Conservation (phyloP, 208 protist species). For the Tritrichomonas musculus region DNA sequence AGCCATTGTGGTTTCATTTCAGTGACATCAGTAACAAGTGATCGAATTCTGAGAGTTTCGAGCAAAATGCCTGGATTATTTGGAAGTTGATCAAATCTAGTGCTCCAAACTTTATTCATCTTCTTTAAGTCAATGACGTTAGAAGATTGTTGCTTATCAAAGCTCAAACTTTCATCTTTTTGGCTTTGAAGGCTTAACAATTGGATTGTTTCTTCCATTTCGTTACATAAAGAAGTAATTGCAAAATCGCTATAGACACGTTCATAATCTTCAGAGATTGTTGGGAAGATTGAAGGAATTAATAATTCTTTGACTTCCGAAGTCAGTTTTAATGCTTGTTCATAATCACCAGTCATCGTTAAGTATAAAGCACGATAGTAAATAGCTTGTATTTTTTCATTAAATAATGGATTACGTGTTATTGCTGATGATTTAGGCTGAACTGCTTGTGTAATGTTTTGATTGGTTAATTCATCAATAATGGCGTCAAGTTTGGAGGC, state of each 20-base stretch:
- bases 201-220: neutral
- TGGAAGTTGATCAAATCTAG: neutral
- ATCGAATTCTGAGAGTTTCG: neutral
- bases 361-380: neutral
- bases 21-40: neutral
- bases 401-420: no score
- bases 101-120: neutral
- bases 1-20: neutral
- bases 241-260: neutral
- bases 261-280: conserved; percentile 29
- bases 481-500: neutral
- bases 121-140: no score
- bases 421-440: no score
- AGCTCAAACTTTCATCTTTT: no score
- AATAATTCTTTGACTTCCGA: neutral
- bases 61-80: neutral
- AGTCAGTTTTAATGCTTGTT: neutral
- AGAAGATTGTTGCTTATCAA: no score
- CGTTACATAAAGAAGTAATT: neutral
- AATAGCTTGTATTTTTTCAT: no score
- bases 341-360: neutral
- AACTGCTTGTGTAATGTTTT: no score
- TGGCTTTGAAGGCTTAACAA: neutral
- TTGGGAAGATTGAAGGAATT: neutral
- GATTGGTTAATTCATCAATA: no score